phyloP scores from a whole-genome alignment of 225 moss, liverwort and hornwort genomes.

The Straminergon stramineum region DNA sequence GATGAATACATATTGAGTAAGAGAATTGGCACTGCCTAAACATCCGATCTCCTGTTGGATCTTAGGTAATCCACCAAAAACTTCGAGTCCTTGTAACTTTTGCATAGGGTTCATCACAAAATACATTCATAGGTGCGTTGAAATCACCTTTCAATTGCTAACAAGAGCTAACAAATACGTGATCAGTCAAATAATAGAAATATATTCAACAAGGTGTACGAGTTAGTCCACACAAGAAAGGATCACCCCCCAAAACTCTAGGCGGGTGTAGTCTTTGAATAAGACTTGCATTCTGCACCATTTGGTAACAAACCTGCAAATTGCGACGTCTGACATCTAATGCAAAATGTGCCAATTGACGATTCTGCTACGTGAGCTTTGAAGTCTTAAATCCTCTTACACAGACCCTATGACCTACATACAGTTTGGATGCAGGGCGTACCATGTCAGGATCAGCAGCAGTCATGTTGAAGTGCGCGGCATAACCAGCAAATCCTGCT shows the following conservation, averaged over 20 bases:
- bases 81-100: not conserved
- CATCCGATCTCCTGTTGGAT: not conserved
- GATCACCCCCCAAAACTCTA: not conserved
- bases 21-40: not conserved
- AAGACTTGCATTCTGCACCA: not conserved
- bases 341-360: not conserved
- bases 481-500: constrained; percentile 85
- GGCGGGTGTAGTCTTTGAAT: not conserved
- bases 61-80: not conserved
- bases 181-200: not conserved
- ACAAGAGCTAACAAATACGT: not conserved
- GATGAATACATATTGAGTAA: not conserved
- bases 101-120: not conserved
- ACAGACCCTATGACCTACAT: not conserved
- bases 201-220: not conserved
- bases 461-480: constrained; percentile 78
- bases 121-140: not conserved
- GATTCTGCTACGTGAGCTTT: not conserved
- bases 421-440: not conserved
- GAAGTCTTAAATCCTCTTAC: not conserved
- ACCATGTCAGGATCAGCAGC: constrained; percentile 85
- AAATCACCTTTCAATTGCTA: not conserved
- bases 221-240: not conserved
- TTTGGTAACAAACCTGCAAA: not conserved
- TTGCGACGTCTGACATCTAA: not conserved